Evolutionary conservation across 2,329 filamentous ascomycete species (phyloP).

Genomic region (Penicillium decumbens): DNA sequence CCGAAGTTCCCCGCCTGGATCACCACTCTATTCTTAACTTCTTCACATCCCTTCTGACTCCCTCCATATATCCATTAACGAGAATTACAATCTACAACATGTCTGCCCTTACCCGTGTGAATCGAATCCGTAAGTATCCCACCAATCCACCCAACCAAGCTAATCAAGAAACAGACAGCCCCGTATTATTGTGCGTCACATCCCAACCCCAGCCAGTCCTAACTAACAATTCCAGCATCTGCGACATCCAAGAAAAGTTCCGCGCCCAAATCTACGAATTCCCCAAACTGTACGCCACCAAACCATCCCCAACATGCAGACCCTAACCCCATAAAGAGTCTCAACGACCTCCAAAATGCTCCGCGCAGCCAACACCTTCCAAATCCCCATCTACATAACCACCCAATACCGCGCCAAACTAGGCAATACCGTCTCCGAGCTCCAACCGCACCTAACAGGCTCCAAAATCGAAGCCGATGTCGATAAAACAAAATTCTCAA

Average conservation of each 20-base stretch:
- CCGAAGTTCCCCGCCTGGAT: constrained; percentile 16
- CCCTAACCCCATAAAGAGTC: constrained; percentile 46
- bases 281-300: constrained; percentile 63
- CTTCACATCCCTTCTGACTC: neutral
- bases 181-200: constrained; percentile 44
- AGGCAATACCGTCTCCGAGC: constrained; percentile 73
- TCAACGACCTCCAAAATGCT: constrained; percentile 65
- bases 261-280: constrained; percentile 75
- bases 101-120: constrained; percentile 12
- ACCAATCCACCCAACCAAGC: neutral
- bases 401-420: constrained; percentile 78
- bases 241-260: constrained; percentile 94
- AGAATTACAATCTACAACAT: neutral
- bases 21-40: constrained; percentile 2
- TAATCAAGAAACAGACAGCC: constrained; percentile 37
- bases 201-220: neutral
- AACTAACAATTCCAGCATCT: constrained; percentile 58
- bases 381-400: constrained; percentile 76
- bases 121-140: constrained; percentile 26
- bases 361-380: constrained; percentile 46
- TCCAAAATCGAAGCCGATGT: constrained; percentile 53
- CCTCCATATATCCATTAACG: neutral
- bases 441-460: constrained; percentile 49
- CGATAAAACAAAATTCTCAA: constrained; percentile 89
- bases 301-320: neutral